These are phyloP conservation scores for Fusarium sp. DNA, from an alignment of 2,329 filamentous ascomycete species.

Conservation along the genomic window DNA sequence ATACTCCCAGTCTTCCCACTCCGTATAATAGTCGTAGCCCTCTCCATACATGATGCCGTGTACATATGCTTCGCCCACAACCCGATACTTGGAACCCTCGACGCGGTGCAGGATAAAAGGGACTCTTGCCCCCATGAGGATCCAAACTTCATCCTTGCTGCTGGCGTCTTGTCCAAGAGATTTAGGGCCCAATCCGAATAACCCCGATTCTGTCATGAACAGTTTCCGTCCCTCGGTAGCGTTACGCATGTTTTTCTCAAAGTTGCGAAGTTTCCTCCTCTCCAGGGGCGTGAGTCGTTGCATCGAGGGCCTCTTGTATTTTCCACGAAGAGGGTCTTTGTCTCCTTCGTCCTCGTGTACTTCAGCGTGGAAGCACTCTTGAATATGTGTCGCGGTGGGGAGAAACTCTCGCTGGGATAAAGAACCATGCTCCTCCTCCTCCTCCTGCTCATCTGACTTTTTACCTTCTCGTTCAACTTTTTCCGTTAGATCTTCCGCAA, in stretches of 20 bases:
- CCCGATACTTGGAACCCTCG: neutral
- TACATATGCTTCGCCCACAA: conserved; percentile 10
- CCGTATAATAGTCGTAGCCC: neutral
- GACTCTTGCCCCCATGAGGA: neutral
- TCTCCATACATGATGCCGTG: conserved; percentile 10
- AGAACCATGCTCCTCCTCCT: neutral
- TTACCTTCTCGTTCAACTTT: neutral
- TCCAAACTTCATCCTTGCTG: neutral
- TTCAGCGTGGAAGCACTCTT: neutral
- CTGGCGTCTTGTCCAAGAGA: neutral
- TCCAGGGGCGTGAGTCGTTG: neutral
- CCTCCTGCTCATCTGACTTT: neutral
- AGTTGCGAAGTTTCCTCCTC: neutral
- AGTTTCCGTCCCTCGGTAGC: neutral
- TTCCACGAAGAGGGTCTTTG: neutral
- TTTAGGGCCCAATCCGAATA: neutral
- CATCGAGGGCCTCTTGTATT: neutral
- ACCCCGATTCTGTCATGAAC: neutral
- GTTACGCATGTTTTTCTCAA: neutral
- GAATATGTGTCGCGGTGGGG: neutral
- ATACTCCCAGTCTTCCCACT: neutral
- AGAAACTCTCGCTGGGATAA: neutral
- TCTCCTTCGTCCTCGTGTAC: neutral
- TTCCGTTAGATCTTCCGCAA: neutral
- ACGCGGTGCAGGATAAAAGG: neutral